phyloP scores from a whole-genome alignment of 495 filamentous ascomycete genomes.

The Sordaria brevicollis region DNA sequence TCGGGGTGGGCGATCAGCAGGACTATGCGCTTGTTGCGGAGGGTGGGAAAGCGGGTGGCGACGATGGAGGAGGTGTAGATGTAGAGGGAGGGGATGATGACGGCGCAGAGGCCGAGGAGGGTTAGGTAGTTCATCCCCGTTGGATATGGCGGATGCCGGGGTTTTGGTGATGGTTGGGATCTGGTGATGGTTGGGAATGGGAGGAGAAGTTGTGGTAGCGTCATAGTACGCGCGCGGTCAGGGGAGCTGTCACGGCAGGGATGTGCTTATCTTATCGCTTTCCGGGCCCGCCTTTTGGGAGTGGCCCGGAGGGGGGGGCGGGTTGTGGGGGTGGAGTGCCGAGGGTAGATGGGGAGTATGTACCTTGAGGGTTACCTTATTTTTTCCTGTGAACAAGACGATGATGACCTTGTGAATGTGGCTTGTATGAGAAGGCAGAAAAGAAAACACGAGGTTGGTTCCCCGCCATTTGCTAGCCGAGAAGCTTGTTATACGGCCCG shows the following conservation, averaged over 20 bases:
- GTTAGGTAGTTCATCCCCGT: conserved; percentile 18
- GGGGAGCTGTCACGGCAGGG: background rate
- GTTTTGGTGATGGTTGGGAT: background rate
- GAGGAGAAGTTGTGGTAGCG: background rate
- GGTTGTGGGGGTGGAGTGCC: background rate
- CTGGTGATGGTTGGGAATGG: background rate
- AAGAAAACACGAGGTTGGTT: background rate
- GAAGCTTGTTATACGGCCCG: background rate
- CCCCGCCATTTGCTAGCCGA: background rate
- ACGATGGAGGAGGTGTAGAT: conserved; percentile 48
- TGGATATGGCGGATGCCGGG: background rate
- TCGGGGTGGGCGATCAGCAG: conserved; percentile 95
- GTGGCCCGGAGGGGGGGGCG: background rate
- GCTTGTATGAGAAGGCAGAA: background rate
- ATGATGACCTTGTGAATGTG: background rate
- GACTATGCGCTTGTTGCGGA: conserved; percentile 71
- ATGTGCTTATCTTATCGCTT: background rate
- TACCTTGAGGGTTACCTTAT: background rate
- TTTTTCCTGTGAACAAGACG: background rate
- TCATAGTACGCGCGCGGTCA: background rate
- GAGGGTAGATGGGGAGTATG: background rate
- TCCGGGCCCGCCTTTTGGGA: background rate
- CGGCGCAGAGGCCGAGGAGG: conserved; percentile 35
- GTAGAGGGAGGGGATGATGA: conserved; percentile 51
- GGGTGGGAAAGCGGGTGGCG: conserved; percentile 50